A percentile compares a stretch with the other conserved stretches of the same genome.
Conservation (phyloP, 2,329 filamentous ascomycete species). For the Penicillium hordei region DNA sequence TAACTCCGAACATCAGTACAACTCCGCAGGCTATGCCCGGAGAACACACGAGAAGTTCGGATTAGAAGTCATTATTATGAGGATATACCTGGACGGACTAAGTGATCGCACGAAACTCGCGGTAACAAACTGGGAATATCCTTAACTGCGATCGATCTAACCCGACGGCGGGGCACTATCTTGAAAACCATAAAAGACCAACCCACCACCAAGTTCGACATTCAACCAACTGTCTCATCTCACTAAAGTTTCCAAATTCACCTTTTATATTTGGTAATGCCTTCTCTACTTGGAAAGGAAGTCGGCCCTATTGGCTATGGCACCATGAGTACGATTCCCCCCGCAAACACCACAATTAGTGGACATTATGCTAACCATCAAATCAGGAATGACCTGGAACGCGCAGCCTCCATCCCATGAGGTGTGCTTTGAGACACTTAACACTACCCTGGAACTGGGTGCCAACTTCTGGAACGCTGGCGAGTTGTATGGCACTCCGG, state of each 20-base stretch:
- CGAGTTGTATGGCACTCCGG: slow-evolving; percentile 63
- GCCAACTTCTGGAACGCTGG: slow-evolving; percentile 62
- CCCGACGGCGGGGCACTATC: background rate
- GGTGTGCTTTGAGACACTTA: slow-evolving; percentile 54
- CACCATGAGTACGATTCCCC: slow-evolving; percentile 50
- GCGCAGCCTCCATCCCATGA: slow-evolving; percentile 29
- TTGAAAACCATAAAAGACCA: slow-evolving; percentile 4
- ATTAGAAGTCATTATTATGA: background rate
- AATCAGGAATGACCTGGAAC: slow-evolving; percentile 39
- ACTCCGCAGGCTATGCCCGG: background rate
- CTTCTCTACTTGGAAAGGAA: slow-evolving; percentile 32
- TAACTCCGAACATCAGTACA: background rate
- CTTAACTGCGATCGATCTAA: background rate
- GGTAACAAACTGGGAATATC: background rate
- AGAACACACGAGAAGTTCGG: background rate
- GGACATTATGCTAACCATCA: background rate
- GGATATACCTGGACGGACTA: too few relatives aligned
- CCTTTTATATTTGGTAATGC: slow-evolving; percentile 22
- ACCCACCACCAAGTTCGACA: background rate
- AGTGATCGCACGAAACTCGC: background rate
- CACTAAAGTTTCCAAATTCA: background rate
- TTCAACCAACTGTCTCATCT: background rate
- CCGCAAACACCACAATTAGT: slow-evolving; percentile 7
- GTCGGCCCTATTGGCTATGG: slow-evolving; percentile 56
- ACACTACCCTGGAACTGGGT: slow-evolving; percentile 51